phyloP scores from a whole-genome alignment of 768 basidiomycete species.

The Serendipita indica region DNA sequence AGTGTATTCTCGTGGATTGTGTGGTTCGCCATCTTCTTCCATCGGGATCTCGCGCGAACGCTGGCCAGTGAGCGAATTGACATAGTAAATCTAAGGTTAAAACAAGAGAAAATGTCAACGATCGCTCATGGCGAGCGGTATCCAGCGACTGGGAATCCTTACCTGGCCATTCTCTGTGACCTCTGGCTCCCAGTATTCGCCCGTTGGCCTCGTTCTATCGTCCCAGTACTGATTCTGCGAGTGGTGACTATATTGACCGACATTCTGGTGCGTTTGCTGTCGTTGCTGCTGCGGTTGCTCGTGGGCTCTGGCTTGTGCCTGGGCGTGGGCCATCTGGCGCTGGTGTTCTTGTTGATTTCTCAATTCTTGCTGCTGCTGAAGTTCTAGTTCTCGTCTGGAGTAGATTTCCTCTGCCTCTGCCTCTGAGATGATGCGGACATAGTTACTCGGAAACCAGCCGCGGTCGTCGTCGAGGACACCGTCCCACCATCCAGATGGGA shows the following conservation, averaged over 20 bases:
- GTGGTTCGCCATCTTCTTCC: conserved; percentile 47
- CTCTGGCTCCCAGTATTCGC: conserved; percentile 85
- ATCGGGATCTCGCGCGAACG: conserved; percentile 71
- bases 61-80: conserved; percentile 78
- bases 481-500: conserved; percentile 98
- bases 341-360: conserved; percentile 6
- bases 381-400: conserved; percentile 27
- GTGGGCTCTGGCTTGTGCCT: conserved; percentile 6
- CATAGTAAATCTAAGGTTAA: conserved; percentile 71
- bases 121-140: neutral
- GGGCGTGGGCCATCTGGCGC: neutral
- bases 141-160: conserved; percentile 7
- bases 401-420: conserved; percentile 60
- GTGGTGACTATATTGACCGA: neutral
- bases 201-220: conserved; percentile 17
- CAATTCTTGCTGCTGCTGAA: conserved; percentile 10
- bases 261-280: neutral
- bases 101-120: neutral
- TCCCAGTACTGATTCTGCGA: neutral
- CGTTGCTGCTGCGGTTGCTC: conserved; percentile 1
- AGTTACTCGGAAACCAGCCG: conserved; percentile 88
- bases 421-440: conserved; percentile 64
- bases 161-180: conserved; percentile 75
- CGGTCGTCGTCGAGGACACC: conserved; percentile 77
- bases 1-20: conserved; percentile 34